A percentile compares a stretch with the other conserved stretches of the same genome.
These are phyloP conservation scores for Acorus gramineus DNA, from an alignment of 106 monocot genomes.

Conservation along the genomic window DNA sequence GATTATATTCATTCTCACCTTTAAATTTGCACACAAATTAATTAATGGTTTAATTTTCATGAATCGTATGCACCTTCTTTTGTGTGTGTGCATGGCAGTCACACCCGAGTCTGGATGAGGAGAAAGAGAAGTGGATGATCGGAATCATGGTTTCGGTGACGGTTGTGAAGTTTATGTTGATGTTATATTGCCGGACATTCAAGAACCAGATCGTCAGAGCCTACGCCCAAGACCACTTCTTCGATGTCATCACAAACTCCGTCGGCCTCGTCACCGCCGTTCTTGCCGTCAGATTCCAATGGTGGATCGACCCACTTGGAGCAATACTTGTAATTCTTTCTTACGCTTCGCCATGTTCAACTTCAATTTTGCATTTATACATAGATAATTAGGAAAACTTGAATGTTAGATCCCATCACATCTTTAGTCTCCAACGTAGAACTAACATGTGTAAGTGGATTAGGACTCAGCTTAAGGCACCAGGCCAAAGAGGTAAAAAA, in stretches of 20 bases:
- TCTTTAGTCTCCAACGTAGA: no score
- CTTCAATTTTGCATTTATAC: no score
- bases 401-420: no score
- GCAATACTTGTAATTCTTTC: constrained; percentile 54
- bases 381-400: no score
- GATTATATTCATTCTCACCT: no score
- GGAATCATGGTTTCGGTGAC: constrained; percentile 69
- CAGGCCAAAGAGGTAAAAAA: no score
- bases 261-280: constrained; percentile 59
- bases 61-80: no score
- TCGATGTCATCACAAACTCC: constrained; percentile 87
- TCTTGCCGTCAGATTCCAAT: constrained; percentile 34
- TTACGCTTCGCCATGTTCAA: not conserved
- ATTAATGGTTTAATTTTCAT: no score
- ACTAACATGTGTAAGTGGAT: no score
- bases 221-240: constrained; percentile 88
- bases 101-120: constrained; percentile 20
- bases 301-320: constrained; percentile 87
- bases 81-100: constrained; percentile 18
- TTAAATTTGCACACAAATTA: no score
- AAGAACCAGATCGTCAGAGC: constrained; percentile 73
- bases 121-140: constrained; percentile 60
- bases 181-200: constrained; percentile 68
- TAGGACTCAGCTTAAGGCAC: no score
- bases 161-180: constrained; percentile 54